Conservation (phyloP, 495 filamentous ascomycete genomes). For the Aspergillus sclerotioniger region DNA sequence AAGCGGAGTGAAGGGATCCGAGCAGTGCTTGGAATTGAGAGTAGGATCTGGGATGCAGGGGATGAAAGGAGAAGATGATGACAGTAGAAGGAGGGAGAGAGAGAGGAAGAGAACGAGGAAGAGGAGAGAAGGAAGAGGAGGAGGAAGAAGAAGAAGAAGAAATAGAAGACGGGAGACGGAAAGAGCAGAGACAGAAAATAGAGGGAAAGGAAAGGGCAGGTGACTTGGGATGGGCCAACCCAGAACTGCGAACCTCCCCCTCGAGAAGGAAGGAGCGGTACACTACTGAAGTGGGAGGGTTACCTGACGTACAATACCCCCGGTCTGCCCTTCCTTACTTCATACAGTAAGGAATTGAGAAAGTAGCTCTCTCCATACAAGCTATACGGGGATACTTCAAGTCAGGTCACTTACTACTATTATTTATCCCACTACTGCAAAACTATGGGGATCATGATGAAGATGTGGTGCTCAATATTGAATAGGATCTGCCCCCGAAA, state of each 20-base stretch:
- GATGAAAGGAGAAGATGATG: conserved; percentile 24
- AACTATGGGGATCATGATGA: no score
- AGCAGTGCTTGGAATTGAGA: conserved; percentile 20
- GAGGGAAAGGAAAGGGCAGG: conserved; percentile 31
- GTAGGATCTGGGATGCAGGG: conserved; percentile 20
- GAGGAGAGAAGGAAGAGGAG: conserved; percentile 19
- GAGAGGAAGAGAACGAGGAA: conserved; percentile 16
- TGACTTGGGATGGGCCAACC: conserved; percentile 29
- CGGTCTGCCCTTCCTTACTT: background rate
- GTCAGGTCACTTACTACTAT: no score
- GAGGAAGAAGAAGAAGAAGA: conserved; percentile 19
- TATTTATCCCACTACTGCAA: no score
- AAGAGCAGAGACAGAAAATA: no score
- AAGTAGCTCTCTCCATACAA: no score
- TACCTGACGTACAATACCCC: background rate
- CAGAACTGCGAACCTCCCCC: background rate
- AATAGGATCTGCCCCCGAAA: no score
- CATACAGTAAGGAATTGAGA: no score
- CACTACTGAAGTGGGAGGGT: background rate
- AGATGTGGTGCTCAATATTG: no score
- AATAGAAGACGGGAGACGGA: conserved; percentile 8
- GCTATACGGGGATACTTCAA: no score
- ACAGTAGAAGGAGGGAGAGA: conserved; percentile 16
- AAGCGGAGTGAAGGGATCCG: background rate
- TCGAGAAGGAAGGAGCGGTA: background rate